Percentiles rank a stretch among this genome's conserved stretches.
Conservation (phyloP, 2,329 filamentous ascomycete species). For the Spiromastix sp. region DNA sequence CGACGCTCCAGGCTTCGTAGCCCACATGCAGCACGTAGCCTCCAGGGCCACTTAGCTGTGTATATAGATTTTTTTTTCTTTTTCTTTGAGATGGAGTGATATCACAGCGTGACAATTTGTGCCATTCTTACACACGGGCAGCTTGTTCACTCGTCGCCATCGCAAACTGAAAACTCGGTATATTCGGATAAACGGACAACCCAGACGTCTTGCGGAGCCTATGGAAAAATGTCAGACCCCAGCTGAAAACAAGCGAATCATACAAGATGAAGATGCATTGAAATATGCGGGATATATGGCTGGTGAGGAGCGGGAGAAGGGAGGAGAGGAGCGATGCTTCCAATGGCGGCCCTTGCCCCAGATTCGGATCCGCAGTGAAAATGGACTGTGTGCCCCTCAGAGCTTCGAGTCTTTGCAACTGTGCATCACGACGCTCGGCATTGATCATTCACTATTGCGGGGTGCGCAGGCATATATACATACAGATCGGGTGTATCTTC, state of each 20-base stretch:
- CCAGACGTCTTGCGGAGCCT: conserved; percentile 3
- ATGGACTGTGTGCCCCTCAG: no score
- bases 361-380: no score
- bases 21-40: no score
- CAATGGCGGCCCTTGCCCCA: no score
- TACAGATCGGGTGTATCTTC: no score
- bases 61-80: background rate
- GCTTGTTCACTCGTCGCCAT: background rate
- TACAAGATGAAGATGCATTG: no score
- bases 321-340: no score
- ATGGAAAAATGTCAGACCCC: conserved; percentile 1
- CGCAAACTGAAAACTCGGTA: conserved; percentile 1
- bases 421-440: background rate
- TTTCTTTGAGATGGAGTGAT: background rate
- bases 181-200: conserved; percentile 1
- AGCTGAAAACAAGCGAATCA: background rate
- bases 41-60: background rate
- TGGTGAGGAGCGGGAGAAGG: no score
- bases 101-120: conserved; percentile 1
- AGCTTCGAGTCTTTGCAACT: background rate
- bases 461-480: no score
- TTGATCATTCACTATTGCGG: no score
- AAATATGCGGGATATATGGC: background rate
- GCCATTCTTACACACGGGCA: conserved; percentile 2
- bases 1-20: no score